These are phyloP conservation scores for Candida krabiensis DNA, from an alignment of 805 yeast species.

Conservation along the genomic window DNA sequence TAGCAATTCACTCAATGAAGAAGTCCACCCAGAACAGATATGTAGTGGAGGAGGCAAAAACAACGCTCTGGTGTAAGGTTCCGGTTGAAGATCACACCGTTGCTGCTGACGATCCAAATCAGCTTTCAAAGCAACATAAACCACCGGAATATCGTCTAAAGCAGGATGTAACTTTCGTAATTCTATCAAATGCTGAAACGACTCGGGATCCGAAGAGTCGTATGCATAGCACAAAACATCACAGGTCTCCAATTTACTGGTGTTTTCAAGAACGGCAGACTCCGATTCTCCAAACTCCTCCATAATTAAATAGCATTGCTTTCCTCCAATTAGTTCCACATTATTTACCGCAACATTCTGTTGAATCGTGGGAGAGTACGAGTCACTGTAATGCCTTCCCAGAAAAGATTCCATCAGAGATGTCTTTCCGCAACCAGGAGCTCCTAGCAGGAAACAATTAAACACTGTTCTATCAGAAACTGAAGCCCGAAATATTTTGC, in stretches of 20 bases:
- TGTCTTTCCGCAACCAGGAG: conserved; percentile 83
- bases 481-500: conserved; percentile 63
- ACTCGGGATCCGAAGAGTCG: conserved; percentile 95
- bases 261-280: conserved; percentile 76
- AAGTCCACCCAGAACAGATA: conserved; percentile 86
- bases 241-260: conserved; percentile 70
- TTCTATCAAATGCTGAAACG: conserved; percentile 79
- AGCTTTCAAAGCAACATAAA: conserved; percentile 91
- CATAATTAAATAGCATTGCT: conserved; percentile 86
- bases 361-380: conserved; percentile 77
- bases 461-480: conserved; percentile 87
- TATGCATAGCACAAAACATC: conserved; percentile 89
- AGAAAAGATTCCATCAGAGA: conserved; percentile 81
- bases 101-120: conserved; percentile 96
- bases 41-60: conserved; percentile 81
- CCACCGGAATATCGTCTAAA: conserved; percentile 69
- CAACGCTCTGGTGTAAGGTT: conserved; percentile 69
- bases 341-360: conserved; percentile 87
- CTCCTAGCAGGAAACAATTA: conserved; percentile 86
- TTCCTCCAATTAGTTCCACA: conserved; percentile 91
- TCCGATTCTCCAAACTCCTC: conserved; percentile 90
- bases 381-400: conserved; percentile 66
- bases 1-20: conserved; percentile 81
- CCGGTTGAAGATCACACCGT: conserved; percentile 82
- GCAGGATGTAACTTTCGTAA: conserved; percentile 59